These are phyloP conservation scores for Torulaspora franciscae DNA, from an alignment of 805 yeast genomes.

Conservation along the genomic window DNA sequence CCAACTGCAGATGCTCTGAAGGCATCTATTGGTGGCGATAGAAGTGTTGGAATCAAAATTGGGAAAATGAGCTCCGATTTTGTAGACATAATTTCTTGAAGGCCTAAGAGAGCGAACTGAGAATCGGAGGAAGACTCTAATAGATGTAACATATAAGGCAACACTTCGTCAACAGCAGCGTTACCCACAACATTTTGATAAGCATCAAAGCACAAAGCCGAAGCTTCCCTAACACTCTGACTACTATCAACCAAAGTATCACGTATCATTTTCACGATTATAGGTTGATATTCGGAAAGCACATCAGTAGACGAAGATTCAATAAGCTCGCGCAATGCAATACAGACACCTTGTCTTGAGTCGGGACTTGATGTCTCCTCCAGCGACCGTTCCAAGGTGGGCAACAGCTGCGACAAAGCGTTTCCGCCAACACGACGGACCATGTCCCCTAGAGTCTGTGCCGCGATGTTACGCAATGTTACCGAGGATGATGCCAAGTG, in stretches of 20 bases:
- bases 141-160: slow-evolving; percentile 75
- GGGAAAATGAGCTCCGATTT: slow-evolving; percentile 93
- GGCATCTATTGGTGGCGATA: slow-evolving; percentile 73
- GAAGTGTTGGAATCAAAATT: slow-evolving; percentile 76
- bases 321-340: slow-evolving; percentile 82
- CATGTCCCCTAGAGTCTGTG: slow-evolving; percentile 88
- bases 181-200: slow-evolving; percentile 80
- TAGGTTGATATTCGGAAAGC: slow-evolving; percentile 58
- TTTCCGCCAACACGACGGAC: slow-evolving; percentile 90
- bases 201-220: slow-evolving; percentile 86
- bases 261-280: slow-evolving; percentile 69
- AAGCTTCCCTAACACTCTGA: slow-evolving; percentile 76
- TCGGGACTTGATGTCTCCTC: slow-evolving; percentile 61
- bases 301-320: slow-evolving; percentile 63
- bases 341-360: slow-evolving; percentile 93
- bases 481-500: slow-evolving; percentile 80
- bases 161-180: slow-evolving; percentile 77
- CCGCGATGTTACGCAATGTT: slow-evolving; percentile 79
- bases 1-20: slow-evolving; percentile 86
- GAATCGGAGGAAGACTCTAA: slow-evolving; percentile 56
- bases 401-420: slow-evolving; percentile 77
- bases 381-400: slow-evolving; percentile 69
- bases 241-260: slow-evolving; percentile 73
- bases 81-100: slow-evolving; percentile 86
- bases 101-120: slow-evolving; percentile 76